Evolutionary conservation across 805 yeast genomes (phyloP).

Genomic region (Ogataea henricii): DNA sequence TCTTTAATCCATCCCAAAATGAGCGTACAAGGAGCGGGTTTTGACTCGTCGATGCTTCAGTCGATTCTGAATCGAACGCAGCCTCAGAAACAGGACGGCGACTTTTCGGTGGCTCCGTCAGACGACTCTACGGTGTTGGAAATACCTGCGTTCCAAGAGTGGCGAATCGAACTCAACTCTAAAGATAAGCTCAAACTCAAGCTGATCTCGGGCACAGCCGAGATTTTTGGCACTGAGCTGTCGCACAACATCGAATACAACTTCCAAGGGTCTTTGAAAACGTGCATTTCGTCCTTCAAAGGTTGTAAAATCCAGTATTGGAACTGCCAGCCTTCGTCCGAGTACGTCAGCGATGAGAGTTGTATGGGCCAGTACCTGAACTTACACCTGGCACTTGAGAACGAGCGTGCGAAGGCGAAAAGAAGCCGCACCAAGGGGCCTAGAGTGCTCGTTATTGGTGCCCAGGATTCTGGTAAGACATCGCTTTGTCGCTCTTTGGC

Average conservation of each 20-base stretch:
- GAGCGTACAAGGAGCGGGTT: slow-evolving; percentile 12
- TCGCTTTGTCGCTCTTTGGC: slow-evolving; percentile 66
- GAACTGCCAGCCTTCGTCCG: slow-evolving; percentile 44
- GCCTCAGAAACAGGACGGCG: slow-evolving; percentile 9
- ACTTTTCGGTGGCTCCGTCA: slow-evolving; percentile 1
- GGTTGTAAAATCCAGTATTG: slow-evolving; percentile 66
- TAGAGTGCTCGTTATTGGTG: slow-evolving; percentile 73
- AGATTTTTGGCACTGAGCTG: slow-evolving; percentile 90
- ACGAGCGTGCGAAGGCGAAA: slow-evolving; percentile 38
- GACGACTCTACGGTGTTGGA: slow-evolving; percentile 12
- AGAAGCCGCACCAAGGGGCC: slow-evolving; percentile 38
- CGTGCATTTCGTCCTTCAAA: slow-evolving; percentile 58
- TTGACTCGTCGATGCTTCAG: slow-evolving; percentile 27
- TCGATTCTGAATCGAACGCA: slow-evolving; percentile 23
- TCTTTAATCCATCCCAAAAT: neutral
- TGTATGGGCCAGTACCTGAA: slow-evolving; percentile 64
- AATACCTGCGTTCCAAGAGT: slow-evolving; percentile 51
- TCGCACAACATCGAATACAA: slow-evolving; percentile 66
- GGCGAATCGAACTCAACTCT: slow-evolving; percentile 72
- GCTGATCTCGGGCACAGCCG: slow-evolving; percentile 72
- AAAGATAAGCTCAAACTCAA: slow-evolving; percentile 49
- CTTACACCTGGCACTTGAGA: slow-evolving; percentile 76
- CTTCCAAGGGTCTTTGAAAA: slow-evolving; percentile 53
- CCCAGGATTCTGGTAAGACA: slow-evolving; percentile 75
- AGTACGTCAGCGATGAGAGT: slow-evolving; percentile 72